Evolutionary conservation across 768 basidiomycete genomes (phyloP).

Genomic region (Butyriboletus loyo): DNA sequence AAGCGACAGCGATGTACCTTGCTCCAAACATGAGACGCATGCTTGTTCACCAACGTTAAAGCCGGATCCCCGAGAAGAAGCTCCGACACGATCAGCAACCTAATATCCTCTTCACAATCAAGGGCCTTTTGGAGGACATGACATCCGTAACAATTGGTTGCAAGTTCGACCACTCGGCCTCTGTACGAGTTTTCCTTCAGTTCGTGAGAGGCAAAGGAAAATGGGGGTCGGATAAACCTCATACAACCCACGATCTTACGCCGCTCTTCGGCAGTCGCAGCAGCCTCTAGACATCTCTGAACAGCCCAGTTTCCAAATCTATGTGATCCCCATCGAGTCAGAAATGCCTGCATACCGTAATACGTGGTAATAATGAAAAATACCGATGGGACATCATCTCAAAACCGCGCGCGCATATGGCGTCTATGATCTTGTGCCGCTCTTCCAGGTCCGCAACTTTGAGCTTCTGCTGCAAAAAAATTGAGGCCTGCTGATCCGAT

Average conservation of each 20-base stretch:
- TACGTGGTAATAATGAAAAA: background rate
- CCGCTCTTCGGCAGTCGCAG: constrained; percentile 68
- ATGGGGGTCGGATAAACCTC: constrained; percentile 48
- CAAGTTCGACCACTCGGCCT: constrained; percentile 80
- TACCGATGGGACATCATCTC: constrained; percentile 93
- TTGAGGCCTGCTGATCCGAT: constrained; percentile 87
- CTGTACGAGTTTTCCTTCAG: constrained; percentile 34
- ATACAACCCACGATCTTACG: constrained; percentile 84
- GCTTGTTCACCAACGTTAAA: constrained; percentile 84
- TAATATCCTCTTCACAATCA: constrained; percentile 86
- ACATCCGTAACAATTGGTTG: constrained; percentile 87
- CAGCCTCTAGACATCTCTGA: constrained; percentile 81
- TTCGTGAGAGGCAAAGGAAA: constrained; percentile 6
- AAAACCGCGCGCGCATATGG: constrained; percentile 78
- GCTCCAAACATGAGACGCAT: constrained; percentile 91
- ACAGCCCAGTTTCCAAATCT: constrained; percentile 95
- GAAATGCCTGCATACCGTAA: constrained; percentile 1
- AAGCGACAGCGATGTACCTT: constrained; percentile 47
- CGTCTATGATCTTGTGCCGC: constrained; percentile 80
- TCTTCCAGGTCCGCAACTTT: constrained; percentile 81
- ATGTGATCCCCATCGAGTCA: constrained; percentile 10
- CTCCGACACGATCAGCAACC: constrained; percentile 80
- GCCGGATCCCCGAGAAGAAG: constrained; percentile 82
- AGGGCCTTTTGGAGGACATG: constrained; percentile 88
- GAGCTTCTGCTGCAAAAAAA: constrained; percentile 86